Base-by-base conservation (phyloP, 2,329 filamentous ascomycete genomes). In the Aureobasidium vineae region DNA sequence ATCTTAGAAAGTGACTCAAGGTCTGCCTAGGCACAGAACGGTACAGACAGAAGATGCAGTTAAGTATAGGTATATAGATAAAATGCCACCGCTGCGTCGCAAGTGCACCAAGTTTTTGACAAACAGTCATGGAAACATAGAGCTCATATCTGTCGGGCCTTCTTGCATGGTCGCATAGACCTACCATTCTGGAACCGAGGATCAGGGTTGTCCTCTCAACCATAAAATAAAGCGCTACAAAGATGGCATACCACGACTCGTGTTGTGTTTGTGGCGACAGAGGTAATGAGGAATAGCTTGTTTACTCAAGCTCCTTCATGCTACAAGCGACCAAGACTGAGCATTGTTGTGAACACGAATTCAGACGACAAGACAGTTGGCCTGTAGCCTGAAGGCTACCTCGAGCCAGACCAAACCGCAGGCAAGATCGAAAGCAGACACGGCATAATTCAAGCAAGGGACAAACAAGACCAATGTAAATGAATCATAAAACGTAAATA, bases 401-500 rank as follows among this genome's bases (percentile, higher is more conserved):
- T 11, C 10, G 33, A 36, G 10, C 13, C 28, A 31, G 1, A 31
- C 3, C 28, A 6, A 5, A 36, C 33, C 2, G 2, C 33, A 36
- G 3, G 11, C 33, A 13, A 36, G 33, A 36, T 36, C 11, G 8
- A 36, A 36, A 36, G 33, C 33, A 43, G 41, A 43, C 41, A 21
- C 31, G 26, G 4, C 33, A 49, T 23, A 47, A 4, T 50, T 50
- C 13, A 38, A 52, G 3, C 31, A 26, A 33, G 23, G 21, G 33
- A n/a, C 52, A 13, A 23, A 16, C 38, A 43, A 54, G 21, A 57
- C 1, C 10, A 43, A n/a, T n/a, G 8, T 1, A 43, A 15, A n/a
- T 38, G 23, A 52, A 41, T 63, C 59, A 33, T 63, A 28, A 64
- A 43, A 45, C 38, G 47, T 53, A 15, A 64, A 54, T 54, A 54